Base-by-base conservation (phyloP, 345 rosid species). In the Salix viminalis region DNA sequence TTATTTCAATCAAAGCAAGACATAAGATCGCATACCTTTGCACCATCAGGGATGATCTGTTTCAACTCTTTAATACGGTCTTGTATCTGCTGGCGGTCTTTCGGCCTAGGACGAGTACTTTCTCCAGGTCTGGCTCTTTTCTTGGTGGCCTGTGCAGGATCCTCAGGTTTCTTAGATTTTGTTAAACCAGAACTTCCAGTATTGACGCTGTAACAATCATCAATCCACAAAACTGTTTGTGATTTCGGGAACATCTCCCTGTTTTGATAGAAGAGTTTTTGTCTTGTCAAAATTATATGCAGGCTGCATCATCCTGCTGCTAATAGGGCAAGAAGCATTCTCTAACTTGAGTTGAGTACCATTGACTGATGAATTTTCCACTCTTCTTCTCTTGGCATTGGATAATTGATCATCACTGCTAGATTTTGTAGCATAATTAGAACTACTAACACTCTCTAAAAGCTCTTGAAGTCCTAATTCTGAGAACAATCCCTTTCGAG, bases 81-180 rank as follows among this genome's bases (percentile, higher is more conserved):
- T 86, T 93, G 97, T 82, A 96, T 92, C 91, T 87, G 89, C 79
- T 96, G 98, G 60, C 98, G 96, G 70, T 96, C 99, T 83, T 92
- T 93, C 19, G 99, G 98, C 89, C 98, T 92, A 28, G 98, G 96
- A 62, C 90, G 85, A 54, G 86, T 85, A 77, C 95, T 89, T 82
- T 93, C 97, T 37, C 98, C 98, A 26, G 95, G 90, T 69, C 88
- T 90, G 71, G 94, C 94, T 79, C 97, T 88, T 81, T 89, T 96
- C 86, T 75, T 89, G 54, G 79, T 73, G 56, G 84, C 74, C 84
- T 90, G 91, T 66, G 71, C 75, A 32, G 86, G 86, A 46, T 86
- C 90, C 76, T 92, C 93, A 4, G 82, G 76, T 72, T 89, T 90
- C 86, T 77, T 88, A 32, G 83, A 73, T 66, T 82, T 74, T 46